phyloP scores from a whole-genome alignment of 2,329 filamentous ascomycete genomes.

The Arachnopeziza araneosa region DNA sequence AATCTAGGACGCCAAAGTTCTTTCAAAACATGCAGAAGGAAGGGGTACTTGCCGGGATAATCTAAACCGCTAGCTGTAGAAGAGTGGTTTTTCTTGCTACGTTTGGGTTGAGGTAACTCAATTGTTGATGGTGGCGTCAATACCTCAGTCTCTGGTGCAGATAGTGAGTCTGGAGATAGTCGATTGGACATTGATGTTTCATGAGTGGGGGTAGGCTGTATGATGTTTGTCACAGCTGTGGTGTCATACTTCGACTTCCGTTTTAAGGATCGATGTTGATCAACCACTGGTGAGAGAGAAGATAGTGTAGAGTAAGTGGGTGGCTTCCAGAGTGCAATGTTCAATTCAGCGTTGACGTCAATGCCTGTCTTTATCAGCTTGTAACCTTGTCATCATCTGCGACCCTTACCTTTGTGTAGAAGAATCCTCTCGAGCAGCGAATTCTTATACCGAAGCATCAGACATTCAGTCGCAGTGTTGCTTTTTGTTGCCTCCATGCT shows the following conservation, averaged over 20 bases:
- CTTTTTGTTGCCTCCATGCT: slow-evolving; percentile 87
- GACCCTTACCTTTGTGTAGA: slow-evolving; percentile 73
- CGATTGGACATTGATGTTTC: background rate
- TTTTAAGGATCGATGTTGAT: background rate
- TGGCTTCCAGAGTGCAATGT: slow-evolving; percentile 35
- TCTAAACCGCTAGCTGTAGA: slow-evolving; percentile 32
- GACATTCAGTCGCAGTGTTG: slow-evolving; percentile 85
- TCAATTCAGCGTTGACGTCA: slow-evolving; percentile 91
- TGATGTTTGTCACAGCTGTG: background rate
- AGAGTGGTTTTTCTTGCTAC: slow-evolving; percentile 44
- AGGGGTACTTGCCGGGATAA: slow-evolving; percentile 75
- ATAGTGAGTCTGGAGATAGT: background rate
- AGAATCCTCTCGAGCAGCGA: slow-evolving; percentile 90
- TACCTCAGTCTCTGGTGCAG: background rate
- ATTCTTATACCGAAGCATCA: slow-evolving; percentile 98
- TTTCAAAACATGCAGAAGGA: slow-evolving; percentile 37
- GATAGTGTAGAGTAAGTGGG: slow-evolving; percentile 21
- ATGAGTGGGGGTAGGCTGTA: background rate
- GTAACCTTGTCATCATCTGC: background rate
- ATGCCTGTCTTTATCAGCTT: slow-evolving; percentile 57
- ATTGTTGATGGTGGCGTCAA: background rate
- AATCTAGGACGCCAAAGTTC: slow-evolving; percentile 57
- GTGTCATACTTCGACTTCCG: background rate
- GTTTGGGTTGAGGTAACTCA: background rate
- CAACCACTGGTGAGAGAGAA: background rate